A percentile compares a stretch with the other conserved stretches of the same genome.
These are phyloP conservation scores for Candida succiphila DNA, from an alignment of 805 yeast species.

Conservation along the genomic window DNA sequence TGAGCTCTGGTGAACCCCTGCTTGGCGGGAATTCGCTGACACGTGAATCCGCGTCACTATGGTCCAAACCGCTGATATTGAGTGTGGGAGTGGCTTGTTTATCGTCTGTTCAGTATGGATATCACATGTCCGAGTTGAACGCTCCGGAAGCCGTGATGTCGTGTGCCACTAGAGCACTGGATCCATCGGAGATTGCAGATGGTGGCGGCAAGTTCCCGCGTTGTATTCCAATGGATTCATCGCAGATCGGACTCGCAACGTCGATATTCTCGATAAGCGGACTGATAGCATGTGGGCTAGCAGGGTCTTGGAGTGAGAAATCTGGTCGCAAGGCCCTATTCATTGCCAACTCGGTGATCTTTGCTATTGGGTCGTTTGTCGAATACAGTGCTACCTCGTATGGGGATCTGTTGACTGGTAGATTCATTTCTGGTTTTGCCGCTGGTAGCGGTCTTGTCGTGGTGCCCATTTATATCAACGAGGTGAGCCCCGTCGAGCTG, in stretches of 20 bases:
- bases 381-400: constrained; percentile 42
- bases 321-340: constrained; percentile 54
- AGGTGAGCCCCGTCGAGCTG: constrained; percentile 57
- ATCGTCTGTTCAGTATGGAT: constrained; percentile 84
- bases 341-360: constrained; percentile 39
- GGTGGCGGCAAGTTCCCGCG: constrained; percentile 17
- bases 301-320: constrained; percentile 55
- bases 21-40: no score
- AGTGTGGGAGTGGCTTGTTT: constrained; percentile 54
- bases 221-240: constrained; percentile 50
- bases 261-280: constrained; percentile 84
- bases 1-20: no score
- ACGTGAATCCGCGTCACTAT: no score
- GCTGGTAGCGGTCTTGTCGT: constrained; percentile 86
- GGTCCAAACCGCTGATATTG: constrained; percentile 26
- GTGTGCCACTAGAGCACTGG: constrained; percentile 28
- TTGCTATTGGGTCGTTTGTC: constrained; percentile 51
- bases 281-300: constrained; percentile 57
- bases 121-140: constrained; percentile 89
- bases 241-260: constrained; percentile 63
- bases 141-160: constrained; percentile 73
- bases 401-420: constrained; percentile 43
- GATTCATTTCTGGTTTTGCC: constrained; percentile 73
- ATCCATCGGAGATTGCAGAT: constrained; percentile 19
- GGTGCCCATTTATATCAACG: constrained; percentile 74